Evolutionary conservation across 192 early-diverging fungal species (phyloP).

Genomic region (Umbelopsis ramanniana): DNA sequence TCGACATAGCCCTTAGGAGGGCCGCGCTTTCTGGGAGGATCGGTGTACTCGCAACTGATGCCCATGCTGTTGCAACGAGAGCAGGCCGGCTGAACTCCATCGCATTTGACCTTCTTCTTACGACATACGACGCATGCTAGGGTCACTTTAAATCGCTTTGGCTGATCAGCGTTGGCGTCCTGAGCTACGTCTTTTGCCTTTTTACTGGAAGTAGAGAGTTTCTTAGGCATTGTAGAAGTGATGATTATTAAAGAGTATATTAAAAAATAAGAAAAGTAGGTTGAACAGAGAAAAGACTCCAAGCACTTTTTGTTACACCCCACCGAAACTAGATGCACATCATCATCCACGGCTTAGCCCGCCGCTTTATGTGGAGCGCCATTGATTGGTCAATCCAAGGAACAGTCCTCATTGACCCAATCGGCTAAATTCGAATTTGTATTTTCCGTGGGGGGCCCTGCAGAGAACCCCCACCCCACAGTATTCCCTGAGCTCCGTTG

Average conservation of each 20-base stretch:
- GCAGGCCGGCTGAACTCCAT: slow-evolving; percentile 68
- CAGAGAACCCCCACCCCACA: slow-evolving; percentile 3
- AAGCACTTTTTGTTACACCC: slow-evolving; percentile 6
- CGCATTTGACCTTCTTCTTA: slow-evolving; percentile 85
- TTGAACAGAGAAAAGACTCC: not conserved
- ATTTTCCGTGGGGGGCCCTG: slow-evolving; percentile 17
- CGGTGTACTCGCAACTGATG: slow-evolving; percentile 52
- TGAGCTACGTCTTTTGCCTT: not conserved
- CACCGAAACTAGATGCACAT: not conserved
- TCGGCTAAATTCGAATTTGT: slow-evolving; percentile 17
- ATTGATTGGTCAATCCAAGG: slow-evolving; percentile 4
- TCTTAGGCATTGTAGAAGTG: not conserved
- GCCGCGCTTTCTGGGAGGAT: slow-evolving; percentile 59
- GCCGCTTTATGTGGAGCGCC: not conserved
- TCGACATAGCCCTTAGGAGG: slow-evolving; percentile 87
- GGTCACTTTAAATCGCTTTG: slow-evolving; percentile 41
- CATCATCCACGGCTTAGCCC: not conserved
- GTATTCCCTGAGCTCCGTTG: not conserved
- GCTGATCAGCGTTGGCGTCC: not conserved
- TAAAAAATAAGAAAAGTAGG: not conserved
- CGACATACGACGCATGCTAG: slow-evolving; percentile 57
- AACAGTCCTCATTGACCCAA: not conserved
- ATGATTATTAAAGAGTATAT: not conserved
- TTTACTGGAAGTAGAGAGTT: not conserved
- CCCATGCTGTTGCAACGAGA: slow-evolving; percentile 73